phyloP scores from a whole-genome alignment of 2,329 filamentous ascomycete genomes.

The Colletotrichum theobromicola region DNA sequence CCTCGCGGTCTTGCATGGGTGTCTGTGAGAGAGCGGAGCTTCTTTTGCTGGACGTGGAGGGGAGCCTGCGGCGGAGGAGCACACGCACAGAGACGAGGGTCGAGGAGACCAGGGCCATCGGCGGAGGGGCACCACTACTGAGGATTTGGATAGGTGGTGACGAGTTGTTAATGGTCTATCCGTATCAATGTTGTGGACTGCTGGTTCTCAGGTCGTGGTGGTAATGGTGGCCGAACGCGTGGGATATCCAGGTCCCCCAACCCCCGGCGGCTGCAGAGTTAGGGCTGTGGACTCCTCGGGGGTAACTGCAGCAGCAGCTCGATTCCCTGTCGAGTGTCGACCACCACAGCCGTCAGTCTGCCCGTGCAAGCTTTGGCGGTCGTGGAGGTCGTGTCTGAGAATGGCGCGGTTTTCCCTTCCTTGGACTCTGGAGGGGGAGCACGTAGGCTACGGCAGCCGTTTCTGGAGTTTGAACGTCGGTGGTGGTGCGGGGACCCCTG shows the following conservation, averaged over 20 bases:
- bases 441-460: not conserved
- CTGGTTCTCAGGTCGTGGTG: not conserved
- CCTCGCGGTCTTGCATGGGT: not conserved
- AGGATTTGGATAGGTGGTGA: not conserved
- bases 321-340: not conserved
- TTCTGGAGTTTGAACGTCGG: not conserved
- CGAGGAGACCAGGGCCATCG: not conserved
- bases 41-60: not conserved
- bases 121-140: not conserved
- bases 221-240: constrained; percentile 7
- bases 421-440: not conserved
- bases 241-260: not conserved
- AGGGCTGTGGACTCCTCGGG: not conserved
- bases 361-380: not conserved
- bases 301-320: not conserved
- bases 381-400: not conserved
- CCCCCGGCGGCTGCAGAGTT: not conserved
- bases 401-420: not conserved
- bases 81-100: not conserved
- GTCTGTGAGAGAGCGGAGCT: not conserved
- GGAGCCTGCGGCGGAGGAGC: not conserved
- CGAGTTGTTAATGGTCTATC: not conserved
- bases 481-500: not conserved
- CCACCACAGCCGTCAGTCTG: not conserved
- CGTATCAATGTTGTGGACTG: not conserved